Percentiles rank a stretch among this genome's conserved stretches.
These are phyloP conservation scores for Phytophthora sansomeana DNA, from an alignment of 352 stramenopile genomes.

Conservation along the genomic window DNA sequence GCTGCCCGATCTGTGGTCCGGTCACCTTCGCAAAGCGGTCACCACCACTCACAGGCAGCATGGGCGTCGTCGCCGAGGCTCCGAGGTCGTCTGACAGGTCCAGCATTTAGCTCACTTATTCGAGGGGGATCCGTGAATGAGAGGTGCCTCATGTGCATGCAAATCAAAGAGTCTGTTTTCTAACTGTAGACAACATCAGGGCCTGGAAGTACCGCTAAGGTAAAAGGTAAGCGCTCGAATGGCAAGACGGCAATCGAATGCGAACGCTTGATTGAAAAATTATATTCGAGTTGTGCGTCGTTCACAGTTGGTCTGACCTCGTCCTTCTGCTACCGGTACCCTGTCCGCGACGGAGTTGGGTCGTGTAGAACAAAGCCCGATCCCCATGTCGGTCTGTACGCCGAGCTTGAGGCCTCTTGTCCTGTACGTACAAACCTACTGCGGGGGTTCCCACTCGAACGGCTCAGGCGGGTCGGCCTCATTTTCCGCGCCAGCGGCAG, in stretches of 20 bases:
- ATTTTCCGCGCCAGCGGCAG: constrained; percentile 91
- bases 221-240: too few species aligned
- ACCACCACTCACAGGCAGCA: constrained; percentile 40
- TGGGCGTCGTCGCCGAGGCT: constrained; percentile 27
- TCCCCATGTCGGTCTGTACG: constrained; percentile 31
- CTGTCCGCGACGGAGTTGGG: constrained; percentile 8
- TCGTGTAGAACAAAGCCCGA: constrained; percentile 25
- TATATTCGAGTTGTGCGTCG: constrained; percentile 41
- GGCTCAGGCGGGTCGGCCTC: constrained; percentile 95
- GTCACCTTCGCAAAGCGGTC: constrained; percentile 52
- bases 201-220: too few species aligned
- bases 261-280: constrained; percentile 41
- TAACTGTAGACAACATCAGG: too few species aligned
- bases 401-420: constrained; percentile 30
- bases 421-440: constrained; percentile 48
- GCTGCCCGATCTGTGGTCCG: constrained; percentile 54
- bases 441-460: constrained; percentile 96
- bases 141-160: constrained; percentile 16
- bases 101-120: constrained; percentile 15
- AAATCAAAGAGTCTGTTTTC: constrained; percentile 26
- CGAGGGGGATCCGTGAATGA: constrained; percentile 15
- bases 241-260: constrained; percentile 1
- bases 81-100: constrained; percentile 16
- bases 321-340: constrained; percentile 26
- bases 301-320: constrained; percentile 30